Evolutionary conservation across 164 flowering plant genomes (phyloP), one percentile per base, ranked within the genome.

Genomic region (Pachysandra terminalis): DNA sequence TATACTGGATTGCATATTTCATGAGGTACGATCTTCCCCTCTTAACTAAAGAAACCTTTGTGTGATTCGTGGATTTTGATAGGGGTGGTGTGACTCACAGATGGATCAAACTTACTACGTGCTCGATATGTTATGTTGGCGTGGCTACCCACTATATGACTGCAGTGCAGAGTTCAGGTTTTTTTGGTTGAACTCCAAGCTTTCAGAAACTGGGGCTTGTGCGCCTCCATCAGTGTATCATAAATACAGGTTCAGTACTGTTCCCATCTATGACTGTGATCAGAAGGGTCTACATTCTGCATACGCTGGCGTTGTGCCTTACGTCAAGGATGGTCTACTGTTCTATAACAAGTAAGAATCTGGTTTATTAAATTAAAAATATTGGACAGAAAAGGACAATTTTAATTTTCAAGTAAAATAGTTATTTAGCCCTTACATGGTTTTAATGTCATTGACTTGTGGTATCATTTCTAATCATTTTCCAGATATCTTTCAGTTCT

Each of bases 101-200:
- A 70, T 58, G 27, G 97, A 92, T 81, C 91, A 90, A 69, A 95
- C 94, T 22, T 95, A 95, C 75, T 95, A 90, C 65, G 99, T 92
- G 61, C 89, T 89, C 61, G 99, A 95, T 73, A 84, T 92, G 96
- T 76, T 95, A 45, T 92, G 96, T 76, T 95, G 99, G 99, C 81
- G 87, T 25, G 96, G 96, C 7, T 86, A 90, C 77, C 83, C 98
- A 56, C 75, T 90, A 7, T 86, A 88, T 77, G 98, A 95, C 55
- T 95, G 99, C 85, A 80, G 86, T 45, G 88, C 96, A 1, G 99
- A 92, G 82, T 95, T 92, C 83, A 83, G 98, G 75, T 88, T 90
- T 67, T 96, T 93, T 79, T 96, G 98, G 99, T 73, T 89, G 81
- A 90, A 84, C 77, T 90, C 94, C 56, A 96, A 93, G 87, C 93